Conservation (phyloP, 2,329 filamentous ascomycete species). For the Leptographium lundbergii region DNA sequence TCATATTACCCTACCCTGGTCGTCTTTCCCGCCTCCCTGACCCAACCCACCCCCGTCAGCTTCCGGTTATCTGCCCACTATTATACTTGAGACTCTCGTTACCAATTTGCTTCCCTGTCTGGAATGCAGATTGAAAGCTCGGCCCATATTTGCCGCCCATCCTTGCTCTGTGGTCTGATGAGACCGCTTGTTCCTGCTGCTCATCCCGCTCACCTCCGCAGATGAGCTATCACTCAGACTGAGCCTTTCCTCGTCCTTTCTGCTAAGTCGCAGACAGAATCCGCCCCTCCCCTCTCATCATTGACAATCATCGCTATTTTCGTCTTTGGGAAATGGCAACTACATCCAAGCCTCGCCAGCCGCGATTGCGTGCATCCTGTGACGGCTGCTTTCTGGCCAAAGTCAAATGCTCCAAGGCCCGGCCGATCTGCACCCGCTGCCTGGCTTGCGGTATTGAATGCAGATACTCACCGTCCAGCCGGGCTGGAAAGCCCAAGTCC, state of each 20-base stretch:
- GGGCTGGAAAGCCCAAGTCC: constrained; percentile 35
- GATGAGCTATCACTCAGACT: background rate
- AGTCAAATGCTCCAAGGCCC: constrained; percentile 41
- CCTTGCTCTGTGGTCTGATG: background rate
- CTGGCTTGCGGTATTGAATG: constrained; percentile 35
- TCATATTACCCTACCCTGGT: background rate
- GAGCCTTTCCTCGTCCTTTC: background rate
- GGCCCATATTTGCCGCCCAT: background rate
- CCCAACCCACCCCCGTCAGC: background rate
- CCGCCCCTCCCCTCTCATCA: no score
- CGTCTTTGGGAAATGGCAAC: constrained; percentile 9
- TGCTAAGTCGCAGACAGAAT: background rate
- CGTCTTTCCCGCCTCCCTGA: background rate
- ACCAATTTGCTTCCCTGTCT: background rate
- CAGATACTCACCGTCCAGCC: constrained; percentile 38
- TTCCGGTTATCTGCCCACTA: background rate
- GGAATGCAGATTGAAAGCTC: background rate
- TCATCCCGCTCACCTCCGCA: background rate
- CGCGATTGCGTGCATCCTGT: constrained; percentile 27
- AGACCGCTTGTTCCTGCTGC: background rate
- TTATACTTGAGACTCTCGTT: background rate
- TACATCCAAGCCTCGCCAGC: constrained; percentile 16
- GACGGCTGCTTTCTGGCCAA: constrained; percentile 43
- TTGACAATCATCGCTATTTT: background rate
- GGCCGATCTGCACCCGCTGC: constrained; percentile 41